Evolutionary conservation across 495 filamentous ascomycete genomes (phyloP), one percentile per base, ranked within the genome.

Genomic region (Tuber magnatum): DNA sequence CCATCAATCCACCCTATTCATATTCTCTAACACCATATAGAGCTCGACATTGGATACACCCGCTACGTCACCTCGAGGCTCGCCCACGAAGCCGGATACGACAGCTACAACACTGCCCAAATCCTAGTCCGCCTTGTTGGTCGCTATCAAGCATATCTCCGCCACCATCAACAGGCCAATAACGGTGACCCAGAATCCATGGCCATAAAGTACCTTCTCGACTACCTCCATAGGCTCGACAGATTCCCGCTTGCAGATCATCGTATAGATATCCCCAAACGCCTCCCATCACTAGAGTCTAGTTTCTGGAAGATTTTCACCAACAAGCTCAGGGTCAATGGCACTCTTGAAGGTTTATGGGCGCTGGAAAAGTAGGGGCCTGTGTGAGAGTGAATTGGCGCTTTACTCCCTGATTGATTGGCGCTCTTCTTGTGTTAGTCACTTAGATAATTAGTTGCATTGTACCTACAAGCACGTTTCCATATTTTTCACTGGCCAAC

Each of bases 1-100:
- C 20, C 74, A 40, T 75, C 82, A n/a, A 41, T 75, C 8, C 43
- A 75, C 6, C 65, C 68, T 6, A 73, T 74, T 18, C 75, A 77
- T 51, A 46, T 75, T 35, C 73, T 74, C 73, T 74, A 32, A 69
- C 72, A 77, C 71, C n/a, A 72, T 71, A 56, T 70, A 73, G 73
- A 61, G n/a, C 74, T 81, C 28, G 35, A 71, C n/a, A 32, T 51
- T 5, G 68, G 75, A 28, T 56, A 73, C 43, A 41, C 71, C 20
- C 75, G 71, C 12, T 78, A 83, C 46, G 38, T 39, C 16, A 46
- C 68, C 38, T 48, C 43, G 2, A 73, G 44, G 24, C 44, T 74
- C 68, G 83, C 83, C 48, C 91, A 92, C 71, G 90, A 92, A 82
- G 91, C 91, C 16, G 91, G 91, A n/a, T 92, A 89, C 75, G 91